phyloP scores from a whole-genome alignment of 2,329 filamentous ascomycete genomes.

The Elsinoe ampelina region DNA sequence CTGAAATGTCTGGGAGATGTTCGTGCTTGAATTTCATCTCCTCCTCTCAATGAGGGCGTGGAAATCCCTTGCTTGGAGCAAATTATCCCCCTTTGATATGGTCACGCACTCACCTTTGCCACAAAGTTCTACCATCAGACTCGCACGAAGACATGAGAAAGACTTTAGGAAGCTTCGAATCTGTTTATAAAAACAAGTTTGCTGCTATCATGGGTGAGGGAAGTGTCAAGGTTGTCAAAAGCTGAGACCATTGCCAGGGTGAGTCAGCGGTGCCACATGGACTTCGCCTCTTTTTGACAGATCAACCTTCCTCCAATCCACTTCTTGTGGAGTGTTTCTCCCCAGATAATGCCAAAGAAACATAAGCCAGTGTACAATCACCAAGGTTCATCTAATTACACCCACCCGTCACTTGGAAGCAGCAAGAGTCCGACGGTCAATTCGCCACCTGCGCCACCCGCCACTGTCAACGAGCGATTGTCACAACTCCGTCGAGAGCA shows the following conservation, averaged over 20 bases:
- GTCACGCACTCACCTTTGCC: no score
- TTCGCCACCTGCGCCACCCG: slow-evolving; percentile 19
- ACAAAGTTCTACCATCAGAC: no score
- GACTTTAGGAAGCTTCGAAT: no score
- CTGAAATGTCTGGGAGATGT: background rate
- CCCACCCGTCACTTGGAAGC: slow-evolving; percentile 28
- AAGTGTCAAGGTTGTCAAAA: no score
- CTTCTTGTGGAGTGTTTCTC: background rate
- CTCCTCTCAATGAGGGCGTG: no score
- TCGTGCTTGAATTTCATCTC: no score
- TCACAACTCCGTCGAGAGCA: slow-evolving; percentile 38
- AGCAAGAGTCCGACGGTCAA: slow-evolving; percentile 18
- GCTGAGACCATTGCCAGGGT: background rate
- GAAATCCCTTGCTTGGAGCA: no score
- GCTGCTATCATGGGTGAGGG: no score
- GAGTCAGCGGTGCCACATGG: background rate
- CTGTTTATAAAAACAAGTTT: no score
- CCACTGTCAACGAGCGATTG: slow-evolving; percentile 39
- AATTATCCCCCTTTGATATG: no score
- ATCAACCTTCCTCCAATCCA: background rate
- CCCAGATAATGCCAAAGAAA: slow-evolving; percentile 39
- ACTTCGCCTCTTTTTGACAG: background rate
- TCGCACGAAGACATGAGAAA: no score
- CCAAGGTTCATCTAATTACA: slow-evolving; percentile 24
- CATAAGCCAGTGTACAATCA: slow-evolving; percentile 33